Evolutionary conservation across 2,329 filamentous ascomycete species (phyloP).

Genomic region (Neospermospora avenae): DNA sequence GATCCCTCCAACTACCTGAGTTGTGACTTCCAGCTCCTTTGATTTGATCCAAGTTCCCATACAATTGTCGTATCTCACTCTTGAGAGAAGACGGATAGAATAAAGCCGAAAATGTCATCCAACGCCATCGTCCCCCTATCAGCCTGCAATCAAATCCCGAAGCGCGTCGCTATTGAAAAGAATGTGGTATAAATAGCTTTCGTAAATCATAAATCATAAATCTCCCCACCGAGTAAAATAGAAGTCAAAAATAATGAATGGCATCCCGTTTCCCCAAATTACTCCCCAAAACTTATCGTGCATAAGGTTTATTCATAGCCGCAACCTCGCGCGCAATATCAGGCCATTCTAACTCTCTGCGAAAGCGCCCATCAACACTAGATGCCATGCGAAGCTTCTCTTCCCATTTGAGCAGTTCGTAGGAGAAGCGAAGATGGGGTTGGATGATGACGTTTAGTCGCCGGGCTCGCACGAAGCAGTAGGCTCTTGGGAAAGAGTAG

Average conservation of each 20-base stretch:
- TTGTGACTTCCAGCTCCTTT: background rate
- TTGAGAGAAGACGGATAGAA: background rate
- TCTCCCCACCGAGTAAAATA: slow-evolving; percentile 2
- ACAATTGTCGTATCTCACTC: background rate
- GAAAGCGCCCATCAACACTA: slow-evolving; percentile 35
- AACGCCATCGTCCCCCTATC: background rate
- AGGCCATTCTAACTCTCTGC: slow-evolving; percentile 78
- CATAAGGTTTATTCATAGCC: slow-evolving; percentile 93
- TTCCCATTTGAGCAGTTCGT: slow-evolving; percentile 96
- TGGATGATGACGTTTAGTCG: slow-evolving; percentile 97
- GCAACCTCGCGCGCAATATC: slow-evolving; percentile 88
- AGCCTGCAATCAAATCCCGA: background rate
- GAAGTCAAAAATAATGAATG: slow-evolving; percentile 13
- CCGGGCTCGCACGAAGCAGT: slow-evolving; percentile 92
- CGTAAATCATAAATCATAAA: slow-evolving; percentile 24
- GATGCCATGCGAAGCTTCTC: slow-evolving; percentile 58
- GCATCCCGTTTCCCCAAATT: slow-evolving; percentile 1
- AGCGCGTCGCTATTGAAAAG: slow-evolving; percentile 13
- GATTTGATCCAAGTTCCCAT: background rate
- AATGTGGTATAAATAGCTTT: slow-evolving; percentile 22
- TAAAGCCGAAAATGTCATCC: too few relatives aligned
- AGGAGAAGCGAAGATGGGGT: slow-evolving; percentile 89
- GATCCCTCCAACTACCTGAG: background rate
- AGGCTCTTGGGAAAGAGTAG: slow-evolving; percentile 85
- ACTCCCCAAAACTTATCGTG: slow-evolving; percentile 46